Conservation (phyloP, 257 asterid species). For the Jaltomata sinuosa region DNA sequence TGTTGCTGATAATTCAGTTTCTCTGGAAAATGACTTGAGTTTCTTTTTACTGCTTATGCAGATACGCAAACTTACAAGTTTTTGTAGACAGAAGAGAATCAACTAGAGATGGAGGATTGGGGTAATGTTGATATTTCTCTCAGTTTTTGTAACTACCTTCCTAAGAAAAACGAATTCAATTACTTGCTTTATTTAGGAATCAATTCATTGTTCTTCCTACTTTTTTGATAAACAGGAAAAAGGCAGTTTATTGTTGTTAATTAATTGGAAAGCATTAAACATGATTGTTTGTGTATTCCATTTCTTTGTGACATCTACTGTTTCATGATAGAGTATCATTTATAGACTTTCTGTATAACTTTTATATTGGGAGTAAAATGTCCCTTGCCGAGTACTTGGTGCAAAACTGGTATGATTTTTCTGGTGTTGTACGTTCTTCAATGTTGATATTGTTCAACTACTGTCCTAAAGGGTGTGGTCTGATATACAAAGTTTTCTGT, state of each 20-base stretch:
- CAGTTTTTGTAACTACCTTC: not conserved
- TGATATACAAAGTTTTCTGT: not conserved
- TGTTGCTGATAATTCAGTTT: not conserved
- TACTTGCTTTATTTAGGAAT: not conserved
- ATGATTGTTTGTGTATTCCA: not conserved
- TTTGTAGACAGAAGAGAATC: constrained; percentile 12
- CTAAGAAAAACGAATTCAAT: not conserved
- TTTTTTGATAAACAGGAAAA: not conserved
- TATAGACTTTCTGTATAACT: not conserved
- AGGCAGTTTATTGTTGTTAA: not conserved
- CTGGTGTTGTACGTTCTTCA: not conserved
- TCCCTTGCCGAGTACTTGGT: not conserved
- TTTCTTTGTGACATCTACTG: not conserved
- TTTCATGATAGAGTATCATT: not conserved
- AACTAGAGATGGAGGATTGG: constrained; percentile 72
- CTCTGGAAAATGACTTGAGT: not conserved
- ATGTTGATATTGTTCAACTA: not conserved
- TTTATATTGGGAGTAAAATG: not conserved
- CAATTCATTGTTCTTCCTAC: not conserved
- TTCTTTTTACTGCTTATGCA: not conserved
- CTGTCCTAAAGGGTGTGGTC: not conserved
- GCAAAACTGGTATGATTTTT: not conserved
- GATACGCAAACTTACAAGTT: not conserved
- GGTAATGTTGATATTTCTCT: constrained; percentile 25
- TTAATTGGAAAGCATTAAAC: not conserved